Evolutionary conservation across 345 rosid genomes (phyloP).

Genomic region (Carallia pectinifolia): DNA sequence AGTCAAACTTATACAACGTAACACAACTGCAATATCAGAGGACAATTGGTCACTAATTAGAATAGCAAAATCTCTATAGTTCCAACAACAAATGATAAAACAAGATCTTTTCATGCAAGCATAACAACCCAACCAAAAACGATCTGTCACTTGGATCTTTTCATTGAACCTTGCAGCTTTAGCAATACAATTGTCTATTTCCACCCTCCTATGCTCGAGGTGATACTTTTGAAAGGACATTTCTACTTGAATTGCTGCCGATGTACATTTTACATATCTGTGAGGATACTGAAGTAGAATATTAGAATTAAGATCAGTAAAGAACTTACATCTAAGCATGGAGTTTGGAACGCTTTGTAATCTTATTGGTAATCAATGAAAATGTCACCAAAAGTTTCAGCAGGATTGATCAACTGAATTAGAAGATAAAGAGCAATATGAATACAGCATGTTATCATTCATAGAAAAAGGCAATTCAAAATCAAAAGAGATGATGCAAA

Average conservation of each 20-base stretch:
- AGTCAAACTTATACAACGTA: conserved; percentile 85
- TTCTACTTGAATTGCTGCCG: conserved; percentile 16
- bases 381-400: conserved; percentile 14
- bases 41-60: conserved; percentile 17
- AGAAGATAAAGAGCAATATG: too few species aligned
- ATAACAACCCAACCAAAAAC: conserved; percentile 5
- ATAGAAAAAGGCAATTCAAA: too few species aligned
- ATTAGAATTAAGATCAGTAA: too few species aligned
- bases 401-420: conserved; percentile 8
- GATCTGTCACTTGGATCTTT: background rate
- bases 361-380: conserved; percentile 16
- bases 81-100: background rate
- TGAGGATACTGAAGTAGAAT: background rate
- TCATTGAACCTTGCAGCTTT: too few species aligned
- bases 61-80: background rate
- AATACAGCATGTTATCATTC: too few species aligned
- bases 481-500: too few species aligned
- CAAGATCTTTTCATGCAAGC: background rate
- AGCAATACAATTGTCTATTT: too few species aligned
- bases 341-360: too few species aligned
- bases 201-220: too few species aligned
- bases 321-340: too few species aligned
- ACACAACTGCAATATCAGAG: conserved; percentile 65
- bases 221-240: too few species aligned
- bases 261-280: conserved; percentile 19